These are phyloP conservation scores for Boletus subparvulus DNA, from an alignment of 768 basidiomycete genomes.

Conservation along the genomic window DNA sequence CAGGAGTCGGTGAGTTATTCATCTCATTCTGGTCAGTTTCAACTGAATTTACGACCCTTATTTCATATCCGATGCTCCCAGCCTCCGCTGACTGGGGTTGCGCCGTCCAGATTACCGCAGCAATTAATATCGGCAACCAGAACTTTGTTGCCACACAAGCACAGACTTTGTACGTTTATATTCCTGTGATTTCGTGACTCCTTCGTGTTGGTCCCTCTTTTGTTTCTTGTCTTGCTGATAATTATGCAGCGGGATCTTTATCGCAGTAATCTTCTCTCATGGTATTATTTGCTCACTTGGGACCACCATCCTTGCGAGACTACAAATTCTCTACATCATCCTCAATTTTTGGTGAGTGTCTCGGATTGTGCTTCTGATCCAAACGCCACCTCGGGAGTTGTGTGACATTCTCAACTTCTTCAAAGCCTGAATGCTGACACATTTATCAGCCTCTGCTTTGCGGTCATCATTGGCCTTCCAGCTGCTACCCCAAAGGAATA, in stretches of 20 bases:
- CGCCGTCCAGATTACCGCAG: constrained; percentile 65
- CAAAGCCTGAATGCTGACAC: background rate
- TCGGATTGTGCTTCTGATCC: background rate
- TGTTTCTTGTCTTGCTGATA: background rate
- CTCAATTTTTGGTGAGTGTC: constrained; percentile 62
- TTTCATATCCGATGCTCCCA: constrained; percentile 15
- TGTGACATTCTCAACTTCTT: too few species aligned
- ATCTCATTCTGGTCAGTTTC: background rate
- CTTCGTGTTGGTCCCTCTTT: background rate
- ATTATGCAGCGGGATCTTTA: constrained; percentile 57
- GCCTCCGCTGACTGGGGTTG: constrained; percentile 69
- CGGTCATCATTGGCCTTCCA: constrained; percentile 61
- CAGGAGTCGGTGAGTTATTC: constrained; percentile 33
- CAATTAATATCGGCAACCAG: constrained; percentile 50
- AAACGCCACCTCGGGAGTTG: background rate
- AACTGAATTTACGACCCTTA: background rate
- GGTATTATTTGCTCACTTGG: constrained; percentile 66
- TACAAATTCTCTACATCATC: constrained; percentile 70
- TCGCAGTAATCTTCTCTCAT: constrained; percentile 59
- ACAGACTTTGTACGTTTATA: constrained; percentile 44
- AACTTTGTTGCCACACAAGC: constrained; percentile 39
- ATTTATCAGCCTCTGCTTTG: constrained; percentile 18
- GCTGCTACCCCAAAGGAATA: constrained; percentile 58
- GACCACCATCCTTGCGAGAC: constrained; percentile 60
- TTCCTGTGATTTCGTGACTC: background rate